phyloP scores from a whole-genome alignment of 176 grass and related monocot species.

The Raddia guianensis region DNA sequence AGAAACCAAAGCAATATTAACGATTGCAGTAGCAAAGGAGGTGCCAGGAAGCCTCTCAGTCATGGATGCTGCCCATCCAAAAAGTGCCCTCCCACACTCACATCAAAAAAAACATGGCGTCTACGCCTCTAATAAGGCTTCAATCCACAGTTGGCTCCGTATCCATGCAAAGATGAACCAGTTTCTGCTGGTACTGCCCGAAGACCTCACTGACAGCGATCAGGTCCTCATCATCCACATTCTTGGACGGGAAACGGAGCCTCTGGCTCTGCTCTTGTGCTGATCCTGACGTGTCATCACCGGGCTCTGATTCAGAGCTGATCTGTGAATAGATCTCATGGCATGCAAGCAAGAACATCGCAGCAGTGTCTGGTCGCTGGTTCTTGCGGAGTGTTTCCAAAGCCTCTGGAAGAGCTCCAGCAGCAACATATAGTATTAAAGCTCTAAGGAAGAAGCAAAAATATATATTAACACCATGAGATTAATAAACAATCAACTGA shows the following conservation, averaged over 20 bases:
- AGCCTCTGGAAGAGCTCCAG: conserved; percentile 86
- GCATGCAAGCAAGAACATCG: conserved; percentile 93
- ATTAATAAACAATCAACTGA: conserved; percentile 18
- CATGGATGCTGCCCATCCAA: not conserved
- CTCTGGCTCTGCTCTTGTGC: conserved; percentile 37
- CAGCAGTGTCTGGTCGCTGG: conserved; percentile 78
- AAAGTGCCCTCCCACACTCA: not conserved
- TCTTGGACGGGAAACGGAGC: conserved; percentile 75
- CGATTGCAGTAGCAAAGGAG: not conserved
- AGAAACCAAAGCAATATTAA: not conserved
- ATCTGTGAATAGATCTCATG: conserved; percentile 83
- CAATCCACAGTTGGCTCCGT: conserved; percentile 60
- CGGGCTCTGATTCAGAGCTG: conserved; percentile 13
- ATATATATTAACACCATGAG: conserved; percentile 19
- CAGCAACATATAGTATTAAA: conserved; percentile 86
- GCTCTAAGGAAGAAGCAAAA: conserved; percentile 55
- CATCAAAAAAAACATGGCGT: not conserved
- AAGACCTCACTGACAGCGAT: conserved; percentile 77
- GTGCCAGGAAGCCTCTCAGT: not conserved
- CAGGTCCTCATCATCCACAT: conserved; percentile 69
- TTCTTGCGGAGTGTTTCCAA: conserved; percentile 75
- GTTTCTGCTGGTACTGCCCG: conserved; percentile 91
- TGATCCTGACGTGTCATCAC: conserved; percentile 25
- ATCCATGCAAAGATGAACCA: conserved; percentile 94
- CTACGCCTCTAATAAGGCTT: not conserved